Percentiles rank a stretch among this genome's conserved stretches.
Conservation (phyloP, 495 filamentous ascomycete genomes). For the Hypoxylon cercidicola region DNA sequence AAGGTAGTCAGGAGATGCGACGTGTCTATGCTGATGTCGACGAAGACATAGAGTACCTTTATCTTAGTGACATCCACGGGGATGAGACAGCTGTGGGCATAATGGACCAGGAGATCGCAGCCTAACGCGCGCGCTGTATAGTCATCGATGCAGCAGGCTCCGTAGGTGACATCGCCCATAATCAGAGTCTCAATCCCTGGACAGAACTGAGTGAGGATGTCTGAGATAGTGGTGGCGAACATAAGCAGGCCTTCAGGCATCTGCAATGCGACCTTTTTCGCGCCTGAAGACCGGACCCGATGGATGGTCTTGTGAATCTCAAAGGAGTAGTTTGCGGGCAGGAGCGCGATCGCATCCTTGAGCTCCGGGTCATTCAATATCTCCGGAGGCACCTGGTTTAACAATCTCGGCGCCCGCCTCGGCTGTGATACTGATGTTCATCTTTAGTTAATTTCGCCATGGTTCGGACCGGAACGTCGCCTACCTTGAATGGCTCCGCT, state of each 20-base stretch:
- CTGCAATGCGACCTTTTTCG: slow-evolving; percentile 87
- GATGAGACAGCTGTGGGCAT: slow-evolving; percentile 95
- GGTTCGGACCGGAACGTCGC: not conserved
- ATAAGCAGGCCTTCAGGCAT: slow-evolving; percentile 96
- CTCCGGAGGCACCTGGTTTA: slow-evolving; percentile 89
- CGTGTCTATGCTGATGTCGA: slow-evolving; percentile 95
- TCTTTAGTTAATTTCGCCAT: slow-evolving; percentile 26
- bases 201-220: slow-evolving; percentile 96
- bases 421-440: slow-evolving; percentile 61
- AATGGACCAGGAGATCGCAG: slow-evolving; percentile 95
- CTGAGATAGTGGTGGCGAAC: slow-evolving; percentile 97
- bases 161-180: slow-evolving; percentile 99
- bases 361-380: slow-evolving; percentile 90
- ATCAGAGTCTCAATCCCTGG: slow-evolving; percentile 90
- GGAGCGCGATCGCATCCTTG: slow-evolving; percentile 84
- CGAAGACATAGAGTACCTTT: slow-evolving; percentile 96
- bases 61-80: slow-evolving; percentile 95
- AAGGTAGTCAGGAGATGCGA: slow-evolving; percentile 85
- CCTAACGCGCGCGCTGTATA: slow-evolving; percentile 94
- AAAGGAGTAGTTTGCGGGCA: slow-evolving; percentile 95
- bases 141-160: slow-evolving; percentile 98
- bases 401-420: slow-evolving; percentile 73
- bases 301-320: slow-evolving; percentile 99
- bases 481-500: slow-evolving; percentile 71
- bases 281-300: slow-evolving; percentile 79